A percentile compares a stretch with the other conserved stretches of the same genome.
phyloP scores from a whole-genome alignment of 2,329 filamentous ascomycete species.

The Eutypella sp. region DNA sequence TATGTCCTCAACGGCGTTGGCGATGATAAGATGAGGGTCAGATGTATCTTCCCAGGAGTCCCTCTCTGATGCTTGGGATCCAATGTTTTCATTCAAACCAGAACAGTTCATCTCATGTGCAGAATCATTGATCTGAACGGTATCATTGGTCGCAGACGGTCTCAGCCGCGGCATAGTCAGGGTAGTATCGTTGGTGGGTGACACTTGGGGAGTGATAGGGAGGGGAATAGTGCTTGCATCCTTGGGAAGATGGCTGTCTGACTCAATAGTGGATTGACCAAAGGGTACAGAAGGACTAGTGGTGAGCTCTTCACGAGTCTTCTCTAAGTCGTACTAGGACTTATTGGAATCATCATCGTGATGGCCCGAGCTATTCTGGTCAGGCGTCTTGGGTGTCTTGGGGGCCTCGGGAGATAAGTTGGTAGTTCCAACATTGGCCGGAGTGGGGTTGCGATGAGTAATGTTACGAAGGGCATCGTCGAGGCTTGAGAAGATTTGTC shows the following conservation, averaged over 20 bases:
- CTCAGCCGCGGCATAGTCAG: background rate
- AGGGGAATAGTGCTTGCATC: background rate
- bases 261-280: background rate
- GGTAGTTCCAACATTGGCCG: too few relatives aligned
- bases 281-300: background rate
- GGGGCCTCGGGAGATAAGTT: slow-evolving; percentile 7
- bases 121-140: background rate
- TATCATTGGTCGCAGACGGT: background rate
- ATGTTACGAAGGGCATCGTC: slow-evolving; percentile 36
- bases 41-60: background rate
- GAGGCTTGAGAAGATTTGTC: slow-evolving; percentile 31
- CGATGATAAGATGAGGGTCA: slow-evolving; percentile 15
- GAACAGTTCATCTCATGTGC: background rate
- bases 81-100: too few relatives aligned
- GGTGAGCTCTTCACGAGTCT: background rate
- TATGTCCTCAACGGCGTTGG: slow-evolving; percentile 28
- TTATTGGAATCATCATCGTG: slow-evolving; percentile 3
- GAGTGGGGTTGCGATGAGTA: slow-evolving; percentile 21
- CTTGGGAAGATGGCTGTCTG: background rate
- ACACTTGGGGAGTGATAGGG: background rate
- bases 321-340: background rate
- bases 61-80: too few relatives aligned
- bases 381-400: too few relatives aligned
- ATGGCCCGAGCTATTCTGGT: slow-evolving; percentile 1
- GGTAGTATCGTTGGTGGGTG: background rate